Base-by-base conservation (phyloP, 169 alveolate species). In the Plasmodium inui region DNA sequence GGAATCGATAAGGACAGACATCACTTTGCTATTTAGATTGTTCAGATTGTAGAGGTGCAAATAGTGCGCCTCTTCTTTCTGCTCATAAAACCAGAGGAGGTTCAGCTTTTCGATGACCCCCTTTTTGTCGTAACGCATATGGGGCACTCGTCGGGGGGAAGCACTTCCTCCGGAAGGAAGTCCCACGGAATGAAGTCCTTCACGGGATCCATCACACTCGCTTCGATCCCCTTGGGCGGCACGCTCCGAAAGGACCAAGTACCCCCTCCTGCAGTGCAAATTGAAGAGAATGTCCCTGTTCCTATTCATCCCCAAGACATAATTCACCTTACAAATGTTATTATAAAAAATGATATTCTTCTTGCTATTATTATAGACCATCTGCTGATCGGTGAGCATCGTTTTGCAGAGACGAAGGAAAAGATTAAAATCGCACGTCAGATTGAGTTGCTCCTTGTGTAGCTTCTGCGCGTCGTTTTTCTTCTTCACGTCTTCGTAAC, bases 61-160 rank as follows among this genome's bases (percentile, higher is more conserved):
- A 81, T 91, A 82, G 14, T 91, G 91, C 37, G 8, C 55, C 14
- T 71, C 39, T 17, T 80, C 82, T 2, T 41, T 19, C 57, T 50
- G 17, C 71, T 91, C 95, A 50, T 91, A 91, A 30, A 91, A 82
- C 95, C 95, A 91, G 19, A 91, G 22, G 7, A 91, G 14, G 57
- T 71, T 72, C 17, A 91, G 46, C n/a, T 46, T 71, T 61, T 91
- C 92, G 6, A 91, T 19, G 3, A 41, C 61, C 3, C 95, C 95
- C 30, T 82, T 80, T 82, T 91, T 91, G n/a, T 5, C 55, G 82
- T 88, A 88, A 19, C 37, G 6, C 37, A 84, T 71, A 4, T 71
- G 14, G 22, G n/a, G 28, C 22, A 0, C 37, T 5, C 39, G 22
- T 14, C 1, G 28, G 37, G 14, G 57, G 17, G 0, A 39, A 44